These are phyloP conservation scores for Leccinum boreale DNA, from an alignment of 768 basidiomycete genomes.

Conservation along the genomic window DNA sequence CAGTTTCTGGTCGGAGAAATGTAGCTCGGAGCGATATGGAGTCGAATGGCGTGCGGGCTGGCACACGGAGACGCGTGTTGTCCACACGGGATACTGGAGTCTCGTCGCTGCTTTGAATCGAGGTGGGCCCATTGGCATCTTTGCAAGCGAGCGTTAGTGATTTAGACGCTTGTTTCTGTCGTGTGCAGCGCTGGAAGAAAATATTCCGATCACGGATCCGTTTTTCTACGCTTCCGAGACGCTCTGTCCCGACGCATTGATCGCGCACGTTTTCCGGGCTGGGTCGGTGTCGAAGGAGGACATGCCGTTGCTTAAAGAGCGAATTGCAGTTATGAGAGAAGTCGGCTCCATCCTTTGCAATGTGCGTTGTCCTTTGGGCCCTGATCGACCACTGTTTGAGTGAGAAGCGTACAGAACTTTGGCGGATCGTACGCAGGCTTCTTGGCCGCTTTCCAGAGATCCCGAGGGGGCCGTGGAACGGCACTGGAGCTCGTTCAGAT, in stretches of 20 bases:
- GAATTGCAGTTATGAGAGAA: slow-evolving; percentile 75
- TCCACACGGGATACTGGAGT: slow-evolving; percentile 86
- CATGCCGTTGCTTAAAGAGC: slow-evolving; percentile 67
- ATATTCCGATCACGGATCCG: slow-evolving; percentile 77
- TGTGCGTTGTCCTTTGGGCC: slow-evolving; percentile 40
- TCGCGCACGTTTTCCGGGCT: slow-evolving; percentile 67
- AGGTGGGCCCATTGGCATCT: slow-evolving; percentile 42
- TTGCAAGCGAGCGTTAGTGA: neutral
- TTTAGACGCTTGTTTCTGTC: neutral
- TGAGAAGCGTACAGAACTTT: slow-evolving; percentile 44
- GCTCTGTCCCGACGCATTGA: slow-evolving; percentile 66
- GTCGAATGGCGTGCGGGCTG: slow-evolving; percentile 76
- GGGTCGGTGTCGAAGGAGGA: slow-evolving; percentile 54
- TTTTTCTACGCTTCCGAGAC: slow-evolving; percentile 69
- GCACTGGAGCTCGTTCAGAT: slow-evolving; percentile 71
- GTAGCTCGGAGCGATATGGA: slow-evolving; percentile 59
- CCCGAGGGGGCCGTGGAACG: slow-evolving; percentile 53
- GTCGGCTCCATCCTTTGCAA: slow-evolving; percentile 68
- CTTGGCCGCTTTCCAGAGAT: slow-evolving; percentile 55
- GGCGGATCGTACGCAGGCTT: slow-evolving; percentile 71
- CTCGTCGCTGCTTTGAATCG: slow-evolving; percentile 79
- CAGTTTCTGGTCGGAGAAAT: slow-evolving; percentile 81
- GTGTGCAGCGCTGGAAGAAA: slow-evolving; percentile 64
- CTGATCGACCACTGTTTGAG: slow-evolving; percentile 10
- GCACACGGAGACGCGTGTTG: slow-evolving; percentile 44